These are phyloP conservation scores for Sporobolomyces pararoseus DNA, from an alignment of 768 basidiomycete genomes.

Conservation along the genomic window DNA sequence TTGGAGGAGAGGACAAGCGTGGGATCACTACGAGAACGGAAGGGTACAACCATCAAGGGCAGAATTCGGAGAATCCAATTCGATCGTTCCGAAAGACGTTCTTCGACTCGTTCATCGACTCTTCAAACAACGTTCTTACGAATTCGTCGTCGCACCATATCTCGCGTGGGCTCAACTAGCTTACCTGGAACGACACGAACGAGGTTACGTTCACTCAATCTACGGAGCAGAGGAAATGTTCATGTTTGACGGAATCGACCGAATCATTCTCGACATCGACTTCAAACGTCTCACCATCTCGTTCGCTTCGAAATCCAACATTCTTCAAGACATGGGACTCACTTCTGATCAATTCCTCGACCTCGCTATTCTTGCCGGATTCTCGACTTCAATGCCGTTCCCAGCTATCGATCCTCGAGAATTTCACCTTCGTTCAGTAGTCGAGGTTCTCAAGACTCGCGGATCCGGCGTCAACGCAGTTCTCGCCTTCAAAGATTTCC, in stretches of 20 bases:
- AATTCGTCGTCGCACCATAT: slow-evolving; percentile 94
- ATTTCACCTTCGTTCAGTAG: slow-evolving; percentile 47
- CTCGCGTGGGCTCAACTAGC: slow-evolving; percentile 92
- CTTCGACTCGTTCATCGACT: slow-evolving; percentile 87
- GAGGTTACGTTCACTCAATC: slow-evolving; percentile 90
- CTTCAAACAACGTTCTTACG: slow-evolving; percentile 89
- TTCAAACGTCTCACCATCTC: slow-evolving; percentile 67
- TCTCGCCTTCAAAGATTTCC: slow-evolving; percentile 67
- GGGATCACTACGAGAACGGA: slow-evolving; percentile 88
- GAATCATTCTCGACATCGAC: slow-evolving; percentile 83
- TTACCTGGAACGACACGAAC: slow-evolving; percentile 87
- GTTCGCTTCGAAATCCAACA: slow-evolving; percentile 71
- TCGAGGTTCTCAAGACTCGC: slow-evolving; percentile 40
- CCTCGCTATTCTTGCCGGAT: slow-evolving; percentile 84
- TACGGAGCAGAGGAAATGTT: slow-evolving; percentile 86
- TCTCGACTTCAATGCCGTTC: slow-evolving; percentile 61
- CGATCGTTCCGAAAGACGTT: slow-evolving; percentile 78
- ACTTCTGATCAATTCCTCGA: slow-evolving; percentile 90
- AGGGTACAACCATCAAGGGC: slow-evolving; percentile 83
- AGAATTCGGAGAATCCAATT: slow-evolving; percentile 57
- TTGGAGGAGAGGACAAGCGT: slow-evolving; percentile 63
- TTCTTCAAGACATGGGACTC: slow-evolving; percentile 66
- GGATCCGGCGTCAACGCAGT: slow-evolving; percentile 54
- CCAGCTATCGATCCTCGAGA: slow-evolving; percentile 48
- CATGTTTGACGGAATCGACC: slow-evolving; percentile 78